Base-by-base conservation (phyloP, 148 eudicot genomes). In the Fagopyrum esculentum region DNA sequence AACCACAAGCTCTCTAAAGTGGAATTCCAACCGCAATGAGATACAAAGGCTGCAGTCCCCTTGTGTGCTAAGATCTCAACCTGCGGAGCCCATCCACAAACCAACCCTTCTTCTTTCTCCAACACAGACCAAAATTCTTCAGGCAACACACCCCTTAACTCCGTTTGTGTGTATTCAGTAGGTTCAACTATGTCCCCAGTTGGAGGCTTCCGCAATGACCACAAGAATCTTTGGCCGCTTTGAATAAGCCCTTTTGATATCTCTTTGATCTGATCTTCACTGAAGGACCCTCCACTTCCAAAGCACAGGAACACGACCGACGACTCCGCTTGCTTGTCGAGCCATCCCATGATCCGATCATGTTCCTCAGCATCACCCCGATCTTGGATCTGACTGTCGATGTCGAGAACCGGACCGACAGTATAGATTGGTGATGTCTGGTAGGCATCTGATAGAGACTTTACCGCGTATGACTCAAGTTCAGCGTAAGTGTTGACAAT, bases 1-100 rank as follows among this genome's bases (percentile, higher is more conserved):
- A 59, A 47, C 76, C 80, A 78, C 15, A 73, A 4, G 72, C 80
- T 73, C 76, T 78, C 76, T n/a, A 78, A 7, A 13, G 61, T 73
- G 30, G 76, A 78, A 47, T 79, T 79, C 77, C 77, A 79, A 44
- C 81, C 77, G 47, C 81, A 79, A 19, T 79, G 81, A 0, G 77
- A 75, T 15, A 57, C 77, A 45, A 78, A 72, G 12, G 71, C 80
- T 10, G 12, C 76, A 8, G 46, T 54, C 6, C 52, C 45, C 1
- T 63, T 26, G 59, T 60, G 77, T n/a, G 69, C 44, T n/a, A 75
- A 17, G 45, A 63, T 70, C 60, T 63, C 57, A 16, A n/a, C 57
- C 29, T 76, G 78, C 1, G 72, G 78, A 2, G 57, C 79, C 84
- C 84, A 82, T 5, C 81, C 84, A 3, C 73, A 51, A 45, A 81